phyloP scores from a whole-genome alignment of 2,329 filamentous ascomycete species.

The Aureobasidium leucospermi region DNA sequence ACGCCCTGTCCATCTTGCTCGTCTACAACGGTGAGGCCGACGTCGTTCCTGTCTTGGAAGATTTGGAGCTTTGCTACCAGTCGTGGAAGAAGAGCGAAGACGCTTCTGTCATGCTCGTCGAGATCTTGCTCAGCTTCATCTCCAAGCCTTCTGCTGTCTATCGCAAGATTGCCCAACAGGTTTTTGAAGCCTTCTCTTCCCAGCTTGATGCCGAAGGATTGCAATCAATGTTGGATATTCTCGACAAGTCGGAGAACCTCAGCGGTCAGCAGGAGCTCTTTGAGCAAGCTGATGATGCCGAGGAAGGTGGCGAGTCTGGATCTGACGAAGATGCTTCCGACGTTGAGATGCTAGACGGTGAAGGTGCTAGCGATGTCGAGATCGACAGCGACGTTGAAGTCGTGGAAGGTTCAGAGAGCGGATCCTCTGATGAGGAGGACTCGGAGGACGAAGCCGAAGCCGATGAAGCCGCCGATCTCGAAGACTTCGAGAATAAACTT shows the following conservation, averaged over 20 bases:
- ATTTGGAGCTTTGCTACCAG: slow-evolving; percentile 70
- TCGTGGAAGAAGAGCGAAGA: slow-evolving; percentile 41
- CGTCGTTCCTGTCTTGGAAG: slow-evolving; percentile 71
- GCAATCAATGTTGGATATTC: slow-evolving; percentile 58
- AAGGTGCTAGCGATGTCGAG: slow-evolving; percentile 21
- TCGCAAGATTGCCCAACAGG: slow-evolving; percentile 77
- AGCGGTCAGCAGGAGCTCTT: slow-evolving; percentile 84
- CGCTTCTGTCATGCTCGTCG: slow-evolving; percentile 65
- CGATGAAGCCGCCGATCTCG: slow-evolving; percentile 47
- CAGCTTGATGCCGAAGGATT: slow-evolving; percentile 68
- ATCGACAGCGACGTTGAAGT: slow-evolving; percentile 22
- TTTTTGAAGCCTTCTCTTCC: slow-evolving; percentile 74
- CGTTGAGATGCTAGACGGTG: slow-evolving; percentile 27
- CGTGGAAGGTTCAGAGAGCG: slow-evolving; percentile 21
- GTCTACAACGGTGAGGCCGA: slow-evolving; percentile 86
- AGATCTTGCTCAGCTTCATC: slow-evolving; percentile 84
- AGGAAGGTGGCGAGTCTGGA: slow-evolving; percentile 35
- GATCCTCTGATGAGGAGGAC: slow-evolving; percentile 13
- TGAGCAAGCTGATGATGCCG: slow-evolving; percentile 47
- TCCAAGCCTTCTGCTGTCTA: slow-evolving; percentile 78
- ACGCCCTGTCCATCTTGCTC: slow-evolving; percentile 77
- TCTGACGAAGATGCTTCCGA: slow-evolving; percentile 30
- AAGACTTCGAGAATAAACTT: slow-evolving; percentile 66
- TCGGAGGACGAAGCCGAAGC: slow-evolving; percentile 27
- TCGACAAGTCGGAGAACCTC: slow-evolving; percentile 71